Evolutionary conservation across 495 filamentous ascomycete species (phyloP).

Genomic region (Platismatia glauca): DNA sequence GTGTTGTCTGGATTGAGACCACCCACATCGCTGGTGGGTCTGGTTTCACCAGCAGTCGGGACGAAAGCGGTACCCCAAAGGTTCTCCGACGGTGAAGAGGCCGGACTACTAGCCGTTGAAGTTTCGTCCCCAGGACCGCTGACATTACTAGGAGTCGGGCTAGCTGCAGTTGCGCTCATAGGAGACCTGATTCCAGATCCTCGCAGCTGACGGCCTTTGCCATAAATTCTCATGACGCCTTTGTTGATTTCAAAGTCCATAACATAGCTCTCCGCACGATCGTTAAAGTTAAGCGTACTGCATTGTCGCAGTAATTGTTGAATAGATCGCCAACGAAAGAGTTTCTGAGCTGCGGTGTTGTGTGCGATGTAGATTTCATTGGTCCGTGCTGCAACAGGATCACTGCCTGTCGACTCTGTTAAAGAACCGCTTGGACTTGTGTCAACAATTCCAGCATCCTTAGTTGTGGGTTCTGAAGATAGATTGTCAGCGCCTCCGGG

Average conservation of each 20-base stretch:
- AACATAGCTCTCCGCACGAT: slow-evolving; percentile 53
- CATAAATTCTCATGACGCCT: slow-evolving; percentile 66
- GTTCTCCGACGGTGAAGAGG: slow-evolving; percentile 23
- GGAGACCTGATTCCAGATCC: not conserved
- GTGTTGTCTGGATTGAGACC: slow-evolving; percentile 52
- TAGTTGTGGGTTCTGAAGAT: not conserved
- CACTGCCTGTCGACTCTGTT: slow-evolving; percentile 17
- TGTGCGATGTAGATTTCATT: slow-evolving; percentile 60
- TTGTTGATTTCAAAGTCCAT: slow-evolving; percentile 68
- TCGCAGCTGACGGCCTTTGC: slow-evolving; percentile 65
- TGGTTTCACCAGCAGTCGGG: slow-evolving; percentile 15
- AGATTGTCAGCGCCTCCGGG: not conserved
- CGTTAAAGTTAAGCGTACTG: slow-evolving; percentile 23
- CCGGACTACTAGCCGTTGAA: slow-evolving; percentile 23
- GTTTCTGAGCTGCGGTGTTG: slow-evolving; percentile 68
- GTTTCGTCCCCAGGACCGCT: slow-evolving; percentile 27
- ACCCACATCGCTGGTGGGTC: slow-evolving; percentile 27
- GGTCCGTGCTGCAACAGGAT: slow-evolving; percentile 12
- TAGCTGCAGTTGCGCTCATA: slow-evolving; percentile 23
- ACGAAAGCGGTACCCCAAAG: slow-evolving; percentile 34
- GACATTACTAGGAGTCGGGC: slow-evolving; percentile 23
- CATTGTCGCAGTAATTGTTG: slow-evolving; percentile 42
- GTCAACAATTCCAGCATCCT: slow-evolving; percentile 14
- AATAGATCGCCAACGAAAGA: slow-evolving; percentile 65
- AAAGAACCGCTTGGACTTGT: slow-evolving; percentile 17